Base-by-base conservation (phyloP, 345 rosid genomes). In the Noccaea caerulescens region DNA sequence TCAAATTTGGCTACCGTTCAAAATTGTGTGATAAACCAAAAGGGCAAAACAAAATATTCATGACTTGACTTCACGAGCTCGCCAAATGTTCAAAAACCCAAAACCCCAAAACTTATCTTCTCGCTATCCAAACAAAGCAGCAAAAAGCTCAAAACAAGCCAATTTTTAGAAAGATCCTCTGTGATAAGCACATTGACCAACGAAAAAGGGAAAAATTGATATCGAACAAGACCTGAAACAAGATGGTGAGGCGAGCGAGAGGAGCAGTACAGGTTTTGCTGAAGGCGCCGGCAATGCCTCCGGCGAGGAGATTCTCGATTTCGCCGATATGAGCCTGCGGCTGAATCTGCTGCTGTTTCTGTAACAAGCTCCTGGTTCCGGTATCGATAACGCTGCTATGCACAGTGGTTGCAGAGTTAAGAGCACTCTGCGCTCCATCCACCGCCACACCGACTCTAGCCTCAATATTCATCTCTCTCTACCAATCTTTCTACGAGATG, bases 211-310 rank as follows among this genome's bases (percentile, higher is more conserved):
- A 12, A 58, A 16, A 27, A 59, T 37, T 7, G 8, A 68, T 12
- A 6, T 30, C 30, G 18, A 56, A 49, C 1, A 51, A 37, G 18
- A 91, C 99, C 98, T 95, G 99, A 68, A 92, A 86, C 44, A 95
- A 82, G 79, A 95, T 94, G 62, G 98, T 92, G 68, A 95, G 91
- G 47, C 99, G 97, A 70, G 96, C 89, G 0, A 92, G 88, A 80
- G 99, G 99, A 16, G 99, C 99, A 2, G 99, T 95, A 50, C 98
- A 92, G 5, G 99, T 94, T 79, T 94, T 94, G 87, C 97, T 82
- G 63, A 94, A 84, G 56, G 98, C 99, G 23, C 99, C 99, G 12
- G 98, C 96, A 50, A 94, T 62, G 33, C 99, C 98, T 41, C 99
- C 97, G 8, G 99, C 93, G 10, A 92, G 58, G 20, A 94, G 84